phyloP scores from a whole-genome alignment of 345 rosid genomes.

The Gossypium bickii region DNA sequence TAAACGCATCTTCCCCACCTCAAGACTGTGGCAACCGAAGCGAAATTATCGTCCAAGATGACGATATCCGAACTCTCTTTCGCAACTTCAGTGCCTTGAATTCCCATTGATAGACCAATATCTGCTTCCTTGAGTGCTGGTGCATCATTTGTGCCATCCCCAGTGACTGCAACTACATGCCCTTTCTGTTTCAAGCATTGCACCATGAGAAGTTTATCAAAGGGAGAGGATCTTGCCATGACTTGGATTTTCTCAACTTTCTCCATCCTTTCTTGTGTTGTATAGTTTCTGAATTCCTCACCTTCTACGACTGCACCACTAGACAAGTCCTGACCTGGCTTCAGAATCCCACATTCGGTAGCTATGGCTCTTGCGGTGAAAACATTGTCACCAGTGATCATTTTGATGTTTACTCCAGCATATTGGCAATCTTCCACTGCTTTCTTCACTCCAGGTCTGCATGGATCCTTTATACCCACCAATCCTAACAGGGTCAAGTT shows the following conservation, averaged over 20 bases:
- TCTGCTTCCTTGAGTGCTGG: constrained; percentile 13
- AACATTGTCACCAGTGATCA: constrained; percentile 9
- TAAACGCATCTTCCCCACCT: constrained; percentile 10
- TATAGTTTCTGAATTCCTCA: constrained; percentile 1
- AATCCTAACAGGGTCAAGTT: background rate
- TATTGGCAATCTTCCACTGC: constrained; percentile 10
- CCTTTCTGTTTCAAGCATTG: constrained; percentile 6
- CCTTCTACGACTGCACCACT: constrained; percentile 3
- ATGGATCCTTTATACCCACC: constrained; percentile 6
- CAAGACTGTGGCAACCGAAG: background rate
- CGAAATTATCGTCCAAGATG: constrained; percentile 3
- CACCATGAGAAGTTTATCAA: constrained; percentile 9
- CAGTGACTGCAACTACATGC: constrained; percentile 3
- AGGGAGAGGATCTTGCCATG: constrained; percentile 10
- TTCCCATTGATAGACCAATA: constrained; percentile 13
- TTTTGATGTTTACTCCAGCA: constrained; percentile 6
- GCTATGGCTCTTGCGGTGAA: constrained; percentile 11
- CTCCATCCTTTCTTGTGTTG: constrained; percentile 2
- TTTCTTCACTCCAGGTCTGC: constrained; percentile 8
- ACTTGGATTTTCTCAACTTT: background rate
- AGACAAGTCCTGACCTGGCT: background rate
- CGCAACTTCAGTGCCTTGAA: constrained; percentile 10
- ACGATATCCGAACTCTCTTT: constrained; percentile 10
- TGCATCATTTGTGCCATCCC: constrained; percentile 10
- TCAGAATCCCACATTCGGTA: constrained; percentile 8